Conservation (phyloP, 2,329 filamentous ascomycete genomes). For the Neopestalotiopsis rosae region DNA sequence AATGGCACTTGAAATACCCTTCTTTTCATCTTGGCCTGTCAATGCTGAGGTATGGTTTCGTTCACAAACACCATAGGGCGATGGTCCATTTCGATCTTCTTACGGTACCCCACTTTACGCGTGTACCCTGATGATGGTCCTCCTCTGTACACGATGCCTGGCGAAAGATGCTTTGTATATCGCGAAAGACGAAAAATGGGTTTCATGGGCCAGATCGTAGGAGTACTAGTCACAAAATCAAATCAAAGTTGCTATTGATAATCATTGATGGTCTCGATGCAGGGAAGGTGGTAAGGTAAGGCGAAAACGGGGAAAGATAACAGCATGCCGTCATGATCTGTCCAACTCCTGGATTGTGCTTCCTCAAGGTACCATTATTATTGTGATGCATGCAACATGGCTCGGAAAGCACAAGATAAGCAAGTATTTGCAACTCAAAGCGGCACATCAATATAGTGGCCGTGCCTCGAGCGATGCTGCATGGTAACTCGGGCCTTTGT, state of each 20-base stretch:
- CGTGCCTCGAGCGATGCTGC: neutral
- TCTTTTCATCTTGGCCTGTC: neutral
- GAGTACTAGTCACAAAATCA: neutral
- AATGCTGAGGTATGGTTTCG: neutral
- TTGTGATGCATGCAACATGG: neutral
- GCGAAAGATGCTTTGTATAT: neutral
- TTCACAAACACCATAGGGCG: neutral
- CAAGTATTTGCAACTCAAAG: neutral
- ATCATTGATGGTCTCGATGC: neutral
- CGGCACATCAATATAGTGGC: neutral
- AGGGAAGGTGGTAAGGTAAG: neutral
- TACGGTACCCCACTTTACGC: neutral
- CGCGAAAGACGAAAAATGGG: neutral
- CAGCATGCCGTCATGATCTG: neutral
- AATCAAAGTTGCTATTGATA: neutral
- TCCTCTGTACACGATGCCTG: neutral
- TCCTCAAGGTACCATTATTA: neutral
- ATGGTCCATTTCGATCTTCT: neutral
- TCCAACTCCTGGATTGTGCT: neutral
- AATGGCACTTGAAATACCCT: neutral
- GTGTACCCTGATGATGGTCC: neutral
- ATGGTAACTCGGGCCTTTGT: neutral
- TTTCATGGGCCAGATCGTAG: neutral
- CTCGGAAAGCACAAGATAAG: neutral
- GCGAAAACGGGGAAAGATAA: neutral